Base-by-base conservation (phyloP, 2,329 filamentous ascomycete species). In the Rhynchosporium graminicola region DNA sequence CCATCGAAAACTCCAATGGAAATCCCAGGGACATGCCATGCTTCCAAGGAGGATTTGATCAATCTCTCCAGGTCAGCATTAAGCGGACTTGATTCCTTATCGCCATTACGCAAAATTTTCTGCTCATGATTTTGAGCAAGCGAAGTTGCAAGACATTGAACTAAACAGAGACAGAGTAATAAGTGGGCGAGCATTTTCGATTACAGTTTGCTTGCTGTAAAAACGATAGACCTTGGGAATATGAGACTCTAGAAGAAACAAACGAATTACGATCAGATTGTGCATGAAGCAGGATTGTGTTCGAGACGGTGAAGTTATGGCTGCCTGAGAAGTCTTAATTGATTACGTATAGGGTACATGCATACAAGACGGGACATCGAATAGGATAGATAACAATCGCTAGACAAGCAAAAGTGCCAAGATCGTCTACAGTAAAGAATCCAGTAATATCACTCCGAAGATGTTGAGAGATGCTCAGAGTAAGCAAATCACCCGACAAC, bases 1-100 rank as follows among this genome's bases (percentile, higher is more conserved):
- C 77, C 77, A 63, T 82, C 77, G 13, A 83, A 71, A 28, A 84
- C 75, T 0, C 78, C 79, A 26, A 84, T 74, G 1, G 81, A 75
- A 5, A 83, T 59, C 0, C 80, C 82, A 1, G 82, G 81, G 7
- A 82, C 78, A 58, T 80, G 77, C 76, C 77, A 83, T 50, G 75
- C 64, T 6, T 75, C 64, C 40, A 60, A 26, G 20, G 29, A 33
- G 20, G 47, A n/a, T 10, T 47, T 42, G 28, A 55, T 42, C 28
- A 60, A 33, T 26, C 56, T 38, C 10, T n/a, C 50, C 43, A 60
- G 29, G 5, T 60, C 48, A 29, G 29, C 3, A 46, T 46, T 31
- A 48, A 60, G 29, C 40, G 50, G 59, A 40, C 29, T 60, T 10
- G 28, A 8, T 29, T 55, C 48, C 20, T 20, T 20, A 20, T 38